A percentile compares a stretch with the other conserved stretches of the same genome.
Evolutionary conservation across 1,139 yeast genomes (phyloP).

Genomic region (Kurtzmaniella quercitrusa): DNA sequence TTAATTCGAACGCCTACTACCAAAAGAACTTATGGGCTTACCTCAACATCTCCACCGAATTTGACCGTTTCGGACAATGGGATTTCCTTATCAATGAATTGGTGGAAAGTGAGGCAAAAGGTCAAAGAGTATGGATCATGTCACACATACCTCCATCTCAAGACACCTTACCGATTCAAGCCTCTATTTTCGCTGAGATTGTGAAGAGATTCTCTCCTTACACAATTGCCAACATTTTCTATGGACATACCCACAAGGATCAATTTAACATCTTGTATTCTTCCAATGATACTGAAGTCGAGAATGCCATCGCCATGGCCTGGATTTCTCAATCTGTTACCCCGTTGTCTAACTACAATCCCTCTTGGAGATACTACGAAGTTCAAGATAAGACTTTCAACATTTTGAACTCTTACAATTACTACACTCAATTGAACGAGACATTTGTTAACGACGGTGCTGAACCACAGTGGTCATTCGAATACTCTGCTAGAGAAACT

Average conservation of each 20-base stretch:
- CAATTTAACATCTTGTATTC: slow-evolving; percentile 58
- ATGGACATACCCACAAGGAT: slow-evolving; percentile 71
- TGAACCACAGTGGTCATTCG: slow-evolving; percentile 54
- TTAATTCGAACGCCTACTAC: slow-evolving; percentile 67
- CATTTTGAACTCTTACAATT: slow-evolving; percentile 56
- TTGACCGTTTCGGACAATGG: slow-evolving; percentile 64
- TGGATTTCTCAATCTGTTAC: slow-evolving; percentile 69
- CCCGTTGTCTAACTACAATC: slow-evolving; percentile 56
- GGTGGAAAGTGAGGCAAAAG: slow-evolving; percentile 49
- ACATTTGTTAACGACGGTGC: slow-evolving; percentile 44
- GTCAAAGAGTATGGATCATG: slow-evolving; percentile 66
- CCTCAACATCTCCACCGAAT: slow-evolving; percentile 47
- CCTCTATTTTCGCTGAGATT: slow-evolving; percentile 52
- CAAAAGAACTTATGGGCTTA: slow-evolving; percentile 61
- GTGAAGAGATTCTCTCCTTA: slow-evolving; percentile 66
- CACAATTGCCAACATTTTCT: slow-evolving; percentile 65
- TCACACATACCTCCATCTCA: slow-evolving; percentile 60
- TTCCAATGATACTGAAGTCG: slow-evolving; percentile 31
- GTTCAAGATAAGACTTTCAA: slow-evolving; percentile 62
- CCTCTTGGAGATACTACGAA: slow-evolving; percentile 70
- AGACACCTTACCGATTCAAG: slow-evolving; percentile 61
- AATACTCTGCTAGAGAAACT: slow-evolving; percentile 50
- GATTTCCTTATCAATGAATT: slow-evolving; percentile 59
- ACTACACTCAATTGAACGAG: slow-evolving; percentile 48
- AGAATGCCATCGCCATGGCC: slow-evolving; percentile 50